These are phyloP conservation scores for Besnoitia besnoiti DNA, from an alignment of 169 alveolate genomes.

Conservation along the genomic window DNA sequence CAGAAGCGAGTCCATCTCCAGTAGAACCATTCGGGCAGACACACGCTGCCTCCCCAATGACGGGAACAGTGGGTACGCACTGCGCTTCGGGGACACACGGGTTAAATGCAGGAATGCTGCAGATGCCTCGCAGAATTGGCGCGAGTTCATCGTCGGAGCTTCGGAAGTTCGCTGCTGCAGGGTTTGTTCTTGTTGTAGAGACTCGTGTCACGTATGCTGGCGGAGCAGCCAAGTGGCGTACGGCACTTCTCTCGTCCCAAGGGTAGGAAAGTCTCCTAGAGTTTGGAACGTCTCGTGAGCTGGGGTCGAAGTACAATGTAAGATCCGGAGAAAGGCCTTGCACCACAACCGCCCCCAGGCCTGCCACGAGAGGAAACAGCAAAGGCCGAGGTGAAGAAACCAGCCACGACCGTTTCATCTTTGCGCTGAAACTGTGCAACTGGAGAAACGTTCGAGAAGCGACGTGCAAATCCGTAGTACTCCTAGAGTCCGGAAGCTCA, in stretches of 20 bases:
- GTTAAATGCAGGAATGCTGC: conserved; percentile 47
- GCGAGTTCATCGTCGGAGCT: conserved; percentile 14
- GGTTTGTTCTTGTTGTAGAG: background rate
- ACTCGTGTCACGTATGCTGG: conserved; percentile 18
- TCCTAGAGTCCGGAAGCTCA: no score
- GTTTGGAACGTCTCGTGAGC: background rate
- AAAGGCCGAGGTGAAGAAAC: background rate
- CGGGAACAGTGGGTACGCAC: conserved; percentile 60
- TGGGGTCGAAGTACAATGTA: background rate
- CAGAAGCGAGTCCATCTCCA: conserved; percentile 72
- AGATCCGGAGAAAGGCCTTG: background rate
- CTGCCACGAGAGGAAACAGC: background rate
- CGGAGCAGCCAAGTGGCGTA: conserved; percentile 11
- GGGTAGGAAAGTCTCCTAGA: background rate
- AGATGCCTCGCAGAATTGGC: conserved; percentile 53
- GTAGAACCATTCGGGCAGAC: conserved; percentile 71
- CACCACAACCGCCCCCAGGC: background rate
- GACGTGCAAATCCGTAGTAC: no score
- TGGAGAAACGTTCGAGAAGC: no score
- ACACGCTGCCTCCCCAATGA: conserved; percentile 73
- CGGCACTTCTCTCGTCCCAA: background rate
- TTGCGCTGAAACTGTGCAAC: no score
- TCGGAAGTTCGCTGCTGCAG: background rate
- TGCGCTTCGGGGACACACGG: conserved; percentile 48
- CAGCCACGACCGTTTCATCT: background rate